A percentile compares a stretch with the other conserved stretches of the same genome.
These are phyloP conservation scores for Helianthus annuus DNA, from an alignment of 129 eudicot genomes.

Conservation along the genomic window HanXRQr2.0-SUNRISE NC_035437.2:1621762-1622261, in stretches of 20 bases:
- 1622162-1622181: too few relatives aligned
- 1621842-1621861: constrained; percentile 65
- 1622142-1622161: too few relatives aligned
- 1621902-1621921: constrained; percentile 78
- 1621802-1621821: constrained; percentile 41
- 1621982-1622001: constrained; percentile 84
- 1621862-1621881: constrained; percentile 62
- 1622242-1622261: too few relatives aligned
- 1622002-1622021: constrained; percentile 75
- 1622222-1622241: too few relatives aligned
- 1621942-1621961: constrained; percentile 68
- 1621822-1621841: constrained; percentile 58
- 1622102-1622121: constrained; percentile 85
- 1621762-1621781: constrained; percentile 74
- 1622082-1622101: constrained; percentile 87
- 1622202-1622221: too few relatives aligned
- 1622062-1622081: constrained; percentile 67
- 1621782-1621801: constrained; percentile 64
- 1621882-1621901: constrained; percentile 58
- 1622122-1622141: background rate
- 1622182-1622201: too few relatives aligned
- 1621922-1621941: constrained; percentile 78
- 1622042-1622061: constrained; percentile 67
- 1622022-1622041: constrained; percentile 72
- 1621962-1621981: constrained; percentile 82